Evolutionary conservation across 805 yeast species (phyloP), one percentile per base, ranked within the genome.

Genomic region (Lipomyces mesembrius): DNA sequence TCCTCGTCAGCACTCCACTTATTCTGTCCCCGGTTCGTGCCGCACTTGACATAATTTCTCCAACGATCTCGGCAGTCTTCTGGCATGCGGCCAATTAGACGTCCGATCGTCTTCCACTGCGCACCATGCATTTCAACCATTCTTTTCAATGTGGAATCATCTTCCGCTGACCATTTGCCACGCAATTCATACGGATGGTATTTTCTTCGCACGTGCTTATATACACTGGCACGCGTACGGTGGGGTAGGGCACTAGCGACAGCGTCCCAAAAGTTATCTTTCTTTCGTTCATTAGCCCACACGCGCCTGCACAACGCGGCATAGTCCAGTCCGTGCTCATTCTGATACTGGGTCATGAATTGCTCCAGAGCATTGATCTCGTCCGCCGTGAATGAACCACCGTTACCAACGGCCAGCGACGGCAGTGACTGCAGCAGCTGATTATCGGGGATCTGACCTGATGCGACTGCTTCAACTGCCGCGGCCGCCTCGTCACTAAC

Each of bases 61-160:
- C 97, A 94, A 73, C 98, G 83, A 77, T 94, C 98, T 73, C 98
- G 84, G 77, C 98, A 93, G 79, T 94, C 98, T 75, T 94, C 98
- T 0, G 98, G 98, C 98, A 94, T 94, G 74, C 98, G 83, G 14
- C 90, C 91, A 85, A 94, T 82, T 7, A 81, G 80, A 62, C 83
- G 83, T 7, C 98, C 98, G 67, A 94, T 90, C 53, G 82, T 81
- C 72, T 91, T 91, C 98, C 98, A 94, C 75, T 90, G 92, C 20
- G 95, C 92, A 66, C 88, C 91, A 72, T 86, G 84, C 32, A 87
- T 86, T 9, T 83, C 77, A 11, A 91, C 90, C 61, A 91, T 79
- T 62, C 83, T 83, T 1, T 86, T 86, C 62, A 94, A 81, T 59
- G 83, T 82, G 51, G 79, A 83, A 77, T 94, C 98, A 69, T 93